phyloP scores from a whole-genome alignment of 2,329 filamentous ascomycete species.

The Diaporthe vexans region DNA sequence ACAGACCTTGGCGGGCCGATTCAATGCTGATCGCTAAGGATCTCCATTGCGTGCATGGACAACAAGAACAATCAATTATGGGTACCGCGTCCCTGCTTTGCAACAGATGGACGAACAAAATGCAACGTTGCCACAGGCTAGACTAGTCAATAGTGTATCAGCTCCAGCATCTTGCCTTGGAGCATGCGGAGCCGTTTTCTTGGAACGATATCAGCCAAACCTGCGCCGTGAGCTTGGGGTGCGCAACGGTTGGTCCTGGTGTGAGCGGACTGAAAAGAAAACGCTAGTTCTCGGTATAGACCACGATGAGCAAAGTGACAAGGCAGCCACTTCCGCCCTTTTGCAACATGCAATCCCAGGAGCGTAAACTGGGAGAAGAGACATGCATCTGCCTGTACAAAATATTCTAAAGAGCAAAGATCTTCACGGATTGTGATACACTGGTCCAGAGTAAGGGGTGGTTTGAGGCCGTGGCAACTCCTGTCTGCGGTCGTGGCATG shows the following conservation, averaged over 20 bases:
- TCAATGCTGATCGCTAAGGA: background rate
- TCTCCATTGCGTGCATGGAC: background rate
- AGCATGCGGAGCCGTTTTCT: background rate
- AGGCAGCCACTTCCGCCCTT: background rate
- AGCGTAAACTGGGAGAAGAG: too few species aligned
- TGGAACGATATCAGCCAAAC: background rate
- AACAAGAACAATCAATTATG: background rate
- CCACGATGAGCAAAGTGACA: background rate
- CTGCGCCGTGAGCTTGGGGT: background rate
- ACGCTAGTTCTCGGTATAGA: background rate
- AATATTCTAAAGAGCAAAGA: too few species aligned
- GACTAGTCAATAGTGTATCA: background rate
- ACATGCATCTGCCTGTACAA: too few species aligned
- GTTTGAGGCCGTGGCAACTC: too few species aligned
- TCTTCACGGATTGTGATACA: too few species aligned
- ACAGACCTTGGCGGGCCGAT: background rate
- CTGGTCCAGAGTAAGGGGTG: too few species aligned
- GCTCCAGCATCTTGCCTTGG: background rate
- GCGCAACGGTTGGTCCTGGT: background rate
- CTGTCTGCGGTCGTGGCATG: too few species aligned
- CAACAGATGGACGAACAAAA: background rate
- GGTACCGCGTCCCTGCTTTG: background rate
- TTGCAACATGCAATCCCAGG: background rate
- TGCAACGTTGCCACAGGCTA: background rate
- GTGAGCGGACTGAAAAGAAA: background rate